Conservation (phyloP, 805 yeast genomes). For the Kuraishia hungarica region DNA sequence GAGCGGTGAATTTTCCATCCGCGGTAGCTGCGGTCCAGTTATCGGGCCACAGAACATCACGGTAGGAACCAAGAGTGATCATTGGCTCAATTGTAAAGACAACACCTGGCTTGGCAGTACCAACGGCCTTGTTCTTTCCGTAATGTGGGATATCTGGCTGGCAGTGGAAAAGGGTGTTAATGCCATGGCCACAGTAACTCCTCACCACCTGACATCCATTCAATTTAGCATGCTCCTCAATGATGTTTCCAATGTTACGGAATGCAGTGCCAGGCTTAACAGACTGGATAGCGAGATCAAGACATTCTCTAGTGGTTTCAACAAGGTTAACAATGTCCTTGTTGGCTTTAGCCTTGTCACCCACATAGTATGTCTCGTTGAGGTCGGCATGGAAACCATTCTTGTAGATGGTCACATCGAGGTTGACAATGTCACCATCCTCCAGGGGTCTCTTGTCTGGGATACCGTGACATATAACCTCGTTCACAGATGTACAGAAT, state of each 20-base stretch:
- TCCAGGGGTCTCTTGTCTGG: slow-evolving; percentile 82
- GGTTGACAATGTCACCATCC: slow-evolving; percentile 91
- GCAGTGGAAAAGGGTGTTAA: slow-evolving; percentile 78
- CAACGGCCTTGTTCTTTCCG: slow-evolving; percentile 86
- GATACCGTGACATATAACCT: slow-evolving; percentile 93
- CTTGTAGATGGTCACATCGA: slow-evolving; percentile 80
- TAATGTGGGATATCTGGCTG: slow-evolving; percentile 93
- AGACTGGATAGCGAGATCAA: slow-evolving; percentile 71
- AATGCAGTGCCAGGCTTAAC: slow-evolving; percentile 92
- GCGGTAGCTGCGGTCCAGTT: slow-evolving; percentile 92
- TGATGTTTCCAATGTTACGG: slow-evolving; percentile 78
- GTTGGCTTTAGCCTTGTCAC: slow-evolving; percentile 75
- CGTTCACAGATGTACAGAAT: slow-evolving; percentile 89
- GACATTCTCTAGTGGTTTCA: slow-evolving; percentile 68
- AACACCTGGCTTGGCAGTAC: slow-evolving; percentile 93
- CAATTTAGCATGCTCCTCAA: slow-evolving; percentile 77
- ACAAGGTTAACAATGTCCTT: slow-evolving; percentile 72
- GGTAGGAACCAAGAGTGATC: slow-evolving; percentile 79
- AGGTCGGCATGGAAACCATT: slow-evolving; percentile 91
- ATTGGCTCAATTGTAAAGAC: slow-evolving; percentile 97
- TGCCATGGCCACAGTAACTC: slow-evolving; percentile 92
- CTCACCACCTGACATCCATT: slow-evolving; percentile 82
- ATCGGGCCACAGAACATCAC: slow-evolving; percentile 91
- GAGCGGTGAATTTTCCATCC: slow-evolving; percentile 88
- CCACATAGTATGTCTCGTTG: slow-evolving; percentile 95